Evolutionary conservation across 2,329 filamentous ascomycete genomes (phyloP).

Genomic region (Diaporthe velutina): DNA sequence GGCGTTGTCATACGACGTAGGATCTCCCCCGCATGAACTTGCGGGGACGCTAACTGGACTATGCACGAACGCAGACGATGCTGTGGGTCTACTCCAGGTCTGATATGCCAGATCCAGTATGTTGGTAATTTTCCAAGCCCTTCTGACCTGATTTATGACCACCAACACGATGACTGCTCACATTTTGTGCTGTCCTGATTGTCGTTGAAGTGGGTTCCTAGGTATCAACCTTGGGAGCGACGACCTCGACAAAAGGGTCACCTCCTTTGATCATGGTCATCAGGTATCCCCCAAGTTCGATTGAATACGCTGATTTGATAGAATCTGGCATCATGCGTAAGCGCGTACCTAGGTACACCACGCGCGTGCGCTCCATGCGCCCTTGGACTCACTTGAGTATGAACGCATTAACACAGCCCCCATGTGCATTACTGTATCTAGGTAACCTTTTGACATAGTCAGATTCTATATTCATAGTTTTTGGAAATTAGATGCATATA

Average conservation of each 20-base stretch:
- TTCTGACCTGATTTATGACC: neutral
- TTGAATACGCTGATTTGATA: too few relatives aligned
- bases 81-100: neutral
- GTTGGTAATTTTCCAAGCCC: neutral
- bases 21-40: constrained; percentile 21
- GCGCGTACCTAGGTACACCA: too few relatives aligned
- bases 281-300: too few relatives aligned
- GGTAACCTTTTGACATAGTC: too few relatives aligned
- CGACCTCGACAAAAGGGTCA: neutral
- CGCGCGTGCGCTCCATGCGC: too few relatives aligned
- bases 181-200: neutral
- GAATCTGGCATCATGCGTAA: too few relatives aligned
- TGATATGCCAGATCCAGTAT: neutral
- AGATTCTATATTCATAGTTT: too few relatives aligned
- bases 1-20: constrained; percentile 7
- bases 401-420: too few relatives aligned
- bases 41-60: constrained; percentile 6
- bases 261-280: neutral
- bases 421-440: too few relatives aligned
- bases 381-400: too few relatives aligned
- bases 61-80: neutral
- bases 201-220: too few relatives aligned
- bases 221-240: neutral
- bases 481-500: neutral
- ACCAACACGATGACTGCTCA: neutral